Base-by-base conservation (phyloP, 164 flowering plant species). In the Paratinospora sagittata region DNA sequence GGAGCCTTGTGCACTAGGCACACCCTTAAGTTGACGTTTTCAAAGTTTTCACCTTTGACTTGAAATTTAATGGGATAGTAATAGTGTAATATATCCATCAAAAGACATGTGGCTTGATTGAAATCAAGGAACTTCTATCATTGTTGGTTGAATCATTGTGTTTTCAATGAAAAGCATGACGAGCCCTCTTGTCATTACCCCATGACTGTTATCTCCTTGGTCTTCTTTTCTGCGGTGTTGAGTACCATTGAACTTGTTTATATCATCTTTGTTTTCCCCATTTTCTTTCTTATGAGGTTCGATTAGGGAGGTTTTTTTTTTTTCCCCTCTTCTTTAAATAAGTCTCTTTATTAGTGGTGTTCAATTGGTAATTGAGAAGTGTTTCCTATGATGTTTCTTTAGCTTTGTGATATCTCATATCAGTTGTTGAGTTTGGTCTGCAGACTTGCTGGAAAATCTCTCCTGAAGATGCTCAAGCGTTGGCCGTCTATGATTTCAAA, bases 381-480 rank as follows among this genome's bases (percentile, higher is more conserved):
- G 13, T 27, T 64, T 37, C 34, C 16, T 43, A 1, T 60, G 69
- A 43, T 63, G 27, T 66, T 64, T 27, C 27, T 36, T 62, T 17
- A 72, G 41, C 11, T 70, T 45, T 57, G n/a, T 69, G 10, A 2
- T 17, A 72, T 76, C 71, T 73, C 70, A 79, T 74, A 37, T 33
- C 6, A 67, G 21, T 23, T 55, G 41, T 74, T 76, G 60, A 26
- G 71, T 55, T 71, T 81, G 66, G 27, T 82, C 55, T 49, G 11
- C 85, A 95, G 99, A 57, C 85, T 83, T 81, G 99, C 99, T 71
- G 99, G 96, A 67, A 91, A 86, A 81, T 81, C 90, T 77, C 90
- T 95, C 70, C 71, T 90, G 67, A 95, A 91, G 86, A 84, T 90
- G 82, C 79, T 95, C 30, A 95, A 90, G 79, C 89, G 96, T 71